A percentile compares a stretch with the other conserved stretches of the same genome.
Conservation (phyloP, 164 flowering plant genomes). For the Sedum album region DNA sequence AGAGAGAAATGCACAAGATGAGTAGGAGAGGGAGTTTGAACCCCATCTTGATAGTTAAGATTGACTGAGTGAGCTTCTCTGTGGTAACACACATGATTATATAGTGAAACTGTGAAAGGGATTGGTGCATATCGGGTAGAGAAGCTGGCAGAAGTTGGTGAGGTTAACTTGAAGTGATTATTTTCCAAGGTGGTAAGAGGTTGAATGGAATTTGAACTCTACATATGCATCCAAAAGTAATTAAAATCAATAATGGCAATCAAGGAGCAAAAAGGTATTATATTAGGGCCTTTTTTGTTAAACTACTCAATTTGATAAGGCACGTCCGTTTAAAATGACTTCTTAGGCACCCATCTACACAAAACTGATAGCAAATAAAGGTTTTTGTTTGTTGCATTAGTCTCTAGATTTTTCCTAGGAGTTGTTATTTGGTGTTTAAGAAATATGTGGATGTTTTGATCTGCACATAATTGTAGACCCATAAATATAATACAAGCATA, state of each 20-base stretch:
- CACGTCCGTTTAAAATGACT: too few species aligned
- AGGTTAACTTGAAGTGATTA: neutral
- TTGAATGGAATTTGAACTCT: neutral
- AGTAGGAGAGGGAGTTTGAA: constrained; percentile 6
- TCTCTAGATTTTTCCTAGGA: too few species aligned
- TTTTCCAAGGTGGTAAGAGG: neutral
- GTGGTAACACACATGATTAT: neutral
- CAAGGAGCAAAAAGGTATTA: neutral
- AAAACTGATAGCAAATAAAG: too few species aligned
- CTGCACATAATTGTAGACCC: too few species aligned
- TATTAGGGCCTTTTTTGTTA: neutral
- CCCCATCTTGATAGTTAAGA: neutral
- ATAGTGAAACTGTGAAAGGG: constrained; percentile 1
- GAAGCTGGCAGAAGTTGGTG: constrained; percentile 3
- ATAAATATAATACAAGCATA: too few species aligned
- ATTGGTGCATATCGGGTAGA: neutral
- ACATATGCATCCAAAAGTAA: neutral
- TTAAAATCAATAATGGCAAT: neutral
- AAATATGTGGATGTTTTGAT: too few species aligned
- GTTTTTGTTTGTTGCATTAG: too few species aligned
- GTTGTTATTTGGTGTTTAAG: too few species aligned
- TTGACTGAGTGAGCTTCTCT: constrained; percentile 1
- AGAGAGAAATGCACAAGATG: constrained; percentile 11
- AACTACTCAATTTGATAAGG: too few species aligned
- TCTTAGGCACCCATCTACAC: too few species aligned